phyloP scores from a whole-genome alignment of 345 rosid species.

The Bruguiera sexangula region DNA sequence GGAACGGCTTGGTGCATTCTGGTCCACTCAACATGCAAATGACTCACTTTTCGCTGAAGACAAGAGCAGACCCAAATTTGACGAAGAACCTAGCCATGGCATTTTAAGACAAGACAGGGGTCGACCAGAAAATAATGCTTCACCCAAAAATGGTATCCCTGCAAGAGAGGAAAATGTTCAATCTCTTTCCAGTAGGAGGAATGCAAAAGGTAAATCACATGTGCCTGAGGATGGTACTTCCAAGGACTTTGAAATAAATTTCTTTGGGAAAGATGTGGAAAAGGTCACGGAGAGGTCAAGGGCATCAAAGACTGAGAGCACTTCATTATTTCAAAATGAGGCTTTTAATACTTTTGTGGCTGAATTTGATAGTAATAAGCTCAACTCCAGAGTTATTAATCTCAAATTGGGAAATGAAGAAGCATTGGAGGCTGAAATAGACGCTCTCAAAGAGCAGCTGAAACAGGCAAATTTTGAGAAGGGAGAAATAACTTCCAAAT shows the following conservation, averaged over 20 bases:
- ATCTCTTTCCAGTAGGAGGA: slow-evolving; percentile 33
- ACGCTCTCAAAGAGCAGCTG: slow-evolving; percentile 69
- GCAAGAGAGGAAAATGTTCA: slow-evolving; percentile 45
- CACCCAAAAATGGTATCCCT: slow-evolving; percentile 39
- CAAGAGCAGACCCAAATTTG: slow-evolving; percentile 48
- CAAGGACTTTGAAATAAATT: slow-evolving; percentile 50
- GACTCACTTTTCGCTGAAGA: slow-evolving; percentile 52
- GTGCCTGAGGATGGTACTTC: slow-evolving; percentile 37
- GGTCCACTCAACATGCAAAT: slow-evolving; percentile 83
- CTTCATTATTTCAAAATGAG: slow-evolving; percentile 45
- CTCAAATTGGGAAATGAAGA: slow-evolving; percentile 44
- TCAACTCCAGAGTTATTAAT: slow-evolving; percentile 33
- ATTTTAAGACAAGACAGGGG: slow-evolving; percentile 41
- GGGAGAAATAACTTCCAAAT: slow-evolving; percentile 70
- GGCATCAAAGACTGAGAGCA: slow-evolving; percentile 40
- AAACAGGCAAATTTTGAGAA: slow-evolving; percentile 69
- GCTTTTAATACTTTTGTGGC: slow-evolving; percentile 75
- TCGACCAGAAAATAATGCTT: slow-evolving; percentile 37
- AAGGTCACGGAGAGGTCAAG: slow-evolving; percentile 40
- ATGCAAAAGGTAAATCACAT: slow-evolving; percentile 29
- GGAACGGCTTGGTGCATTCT: slow-evolving; percentile 85
- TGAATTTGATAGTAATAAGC: slow-evolving; percentile 74
- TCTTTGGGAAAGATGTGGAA: slow-evolving; percentile 39
- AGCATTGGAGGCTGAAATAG: slow-evolving; percentile 62
- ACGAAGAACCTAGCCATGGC: slow-evolving; percentile 53